These are phyloP conservation scores for Taphrina flavorubra DNA, from an alignment of 1,139 yeast genomes.

Conservation along the genomic window DNA sequence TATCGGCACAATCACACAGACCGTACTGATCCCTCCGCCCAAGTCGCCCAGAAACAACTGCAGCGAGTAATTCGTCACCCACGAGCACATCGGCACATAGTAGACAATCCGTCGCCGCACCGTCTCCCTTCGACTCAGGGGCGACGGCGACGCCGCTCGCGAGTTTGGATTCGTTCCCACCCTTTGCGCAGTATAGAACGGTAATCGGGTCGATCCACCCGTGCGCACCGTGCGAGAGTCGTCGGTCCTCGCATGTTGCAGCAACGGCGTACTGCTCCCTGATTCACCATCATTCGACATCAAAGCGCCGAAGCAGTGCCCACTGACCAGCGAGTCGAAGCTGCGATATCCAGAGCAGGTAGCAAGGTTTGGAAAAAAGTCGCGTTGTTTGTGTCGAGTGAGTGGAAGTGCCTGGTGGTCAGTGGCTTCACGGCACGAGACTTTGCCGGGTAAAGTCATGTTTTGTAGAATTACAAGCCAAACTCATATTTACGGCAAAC, in stretches of 20 bases:
- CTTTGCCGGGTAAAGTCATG: background rate
- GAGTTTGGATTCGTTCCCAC: slow-evolving; percentile 33
- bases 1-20: slow-evolving; percentile 89
- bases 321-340: too few relatives aligned
- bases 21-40: slow-evolving; percentile 83
- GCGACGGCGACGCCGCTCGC: slow-evolving; percentile 15
- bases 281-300: slow-evolving; percentile 13
- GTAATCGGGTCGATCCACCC: slow-evolving; percentile 22
- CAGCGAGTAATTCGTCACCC: slow-evolving; percentile 35
- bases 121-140: slow-evolving; percentile 18
- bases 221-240: slow-evolving; percentile 15
- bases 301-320: too few relatives aligned
- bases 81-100: slow-evolving; percentile 29
- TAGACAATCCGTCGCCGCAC: slow-evolving; percentile 25
- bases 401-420: background rate
- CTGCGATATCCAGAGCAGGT: too few relatives aligned
- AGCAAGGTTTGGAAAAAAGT: too few relatives aligned
- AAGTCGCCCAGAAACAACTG: slow-evolving; percentile 62
- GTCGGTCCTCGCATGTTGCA: background rate
- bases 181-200: slow-evolving; percentile 38
- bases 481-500: too few relatives aligned
- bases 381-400: background rate
- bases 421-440: background rate
- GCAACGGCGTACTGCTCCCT: slow-evolving; percentile 19
- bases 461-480: too few relatives aligned